Percentiles rank a stretch among this genome's conserved stretches.
Conservation (phyloP, 208 protist species). For the Phytomonas francai region DNA sequence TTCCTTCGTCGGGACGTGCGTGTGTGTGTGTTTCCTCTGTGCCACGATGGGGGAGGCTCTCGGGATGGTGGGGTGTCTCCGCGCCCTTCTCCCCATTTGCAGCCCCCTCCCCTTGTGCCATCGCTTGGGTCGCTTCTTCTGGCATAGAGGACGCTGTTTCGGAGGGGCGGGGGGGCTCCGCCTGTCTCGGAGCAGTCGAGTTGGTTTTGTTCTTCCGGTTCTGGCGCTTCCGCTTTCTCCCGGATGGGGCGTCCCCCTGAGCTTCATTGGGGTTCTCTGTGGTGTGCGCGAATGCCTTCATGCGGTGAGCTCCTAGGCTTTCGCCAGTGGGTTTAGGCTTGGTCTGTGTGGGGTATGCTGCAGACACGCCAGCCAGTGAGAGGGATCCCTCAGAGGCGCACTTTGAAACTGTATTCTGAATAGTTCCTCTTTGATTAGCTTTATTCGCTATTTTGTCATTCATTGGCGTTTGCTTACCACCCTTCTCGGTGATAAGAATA, state of each 20-base stretch:
- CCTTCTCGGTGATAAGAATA: constrained; percentile 5
- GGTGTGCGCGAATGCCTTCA: not conserved
- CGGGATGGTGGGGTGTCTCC: not conserved
- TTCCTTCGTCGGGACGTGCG: not conserved
- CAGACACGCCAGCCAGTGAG: not conserved
- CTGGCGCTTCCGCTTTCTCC: not conserved
- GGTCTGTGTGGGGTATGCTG: not conserved
- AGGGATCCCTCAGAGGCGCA: not conserved
- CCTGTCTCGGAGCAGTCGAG: not conserved
- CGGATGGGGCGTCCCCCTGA: not conserved
- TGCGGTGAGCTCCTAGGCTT: not conserved
- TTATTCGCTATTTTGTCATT: constrained; percentile 6
- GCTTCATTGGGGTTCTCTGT: not conserved
- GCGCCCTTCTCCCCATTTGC: not conserved
- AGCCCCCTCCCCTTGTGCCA: not conserved
- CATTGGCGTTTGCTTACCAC: not conserved
- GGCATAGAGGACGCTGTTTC: not conserved
- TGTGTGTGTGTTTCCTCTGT: too few relatives aligned
- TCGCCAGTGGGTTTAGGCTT: not conserved
- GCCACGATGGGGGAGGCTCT: not conserved
- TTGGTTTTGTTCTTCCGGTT: not conserved
- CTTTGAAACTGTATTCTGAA: not conserved
- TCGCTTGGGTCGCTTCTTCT: not conserved
- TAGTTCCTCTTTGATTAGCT: not conserved
- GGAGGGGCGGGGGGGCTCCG: not conserved